Evolutionary conservation across 2,329 filamentous ascomycete species (phyloP).

Genomic region (Furcasterigmium sp.): DNA sequence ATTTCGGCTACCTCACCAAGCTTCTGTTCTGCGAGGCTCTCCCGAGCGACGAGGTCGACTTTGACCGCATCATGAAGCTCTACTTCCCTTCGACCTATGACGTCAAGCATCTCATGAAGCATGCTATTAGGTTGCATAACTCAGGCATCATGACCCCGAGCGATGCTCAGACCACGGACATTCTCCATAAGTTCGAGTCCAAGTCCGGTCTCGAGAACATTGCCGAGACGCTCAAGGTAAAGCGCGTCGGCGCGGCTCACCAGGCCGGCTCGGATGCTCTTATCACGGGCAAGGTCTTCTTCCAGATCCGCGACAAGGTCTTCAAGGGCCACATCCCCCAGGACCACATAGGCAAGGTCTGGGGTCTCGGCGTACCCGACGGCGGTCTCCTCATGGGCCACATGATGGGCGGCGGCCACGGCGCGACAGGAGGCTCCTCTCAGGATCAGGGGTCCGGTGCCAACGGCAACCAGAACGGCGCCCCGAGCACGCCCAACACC

Average conservation of each 20-base stretch:
- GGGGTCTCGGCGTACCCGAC: conserved; percentile 78
- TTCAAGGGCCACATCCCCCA: conserved; percentile 78
- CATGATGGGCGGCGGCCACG: conserved; percentile 24
- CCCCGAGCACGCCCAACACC: conserved; percentile 66
- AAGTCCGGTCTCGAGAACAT: conserved; percentile 93
- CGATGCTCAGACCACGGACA: conserved; percentile 62
- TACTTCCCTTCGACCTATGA: conserved; percentile 95
- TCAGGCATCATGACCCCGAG: conserved; percentile 57
- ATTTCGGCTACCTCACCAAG: conserved; percentile 96
- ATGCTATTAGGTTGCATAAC: conserved; percentile 67
- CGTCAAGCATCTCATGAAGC: conserved; percentile 95
- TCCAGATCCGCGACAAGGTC: conserved; percentile 83
- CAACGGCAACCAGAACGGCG: conserved; percentile 36
- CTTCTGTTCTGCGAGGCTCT: conserved; percentile 78
- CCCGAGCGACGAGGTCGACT: conserved; percentile 84
- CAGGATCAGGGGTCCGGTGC: conserved; percentile 16
- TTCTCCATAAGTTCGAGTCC: conserved; percentile 79
- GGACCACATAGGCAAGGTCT: conserved; percentile 85
- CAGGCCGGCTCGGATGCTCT: conserved; percentile 92
- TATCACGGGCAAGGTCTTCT: conserved; percentile 91
- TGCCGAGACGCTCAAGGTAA: conserved; percentile 86
- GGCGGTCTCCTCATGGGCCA: conserved; percentile 34
- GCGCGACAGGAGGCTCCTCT: conserved; percentile 28
- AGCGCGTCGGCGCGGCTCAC: conserved; percentile 81
- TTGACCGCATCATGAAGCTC: conserved; percentile 80